phyloP scores from a whole-genome alignment of 1,284 basidiomycete genomes.

The Coniferiporia weirii region DNA sequence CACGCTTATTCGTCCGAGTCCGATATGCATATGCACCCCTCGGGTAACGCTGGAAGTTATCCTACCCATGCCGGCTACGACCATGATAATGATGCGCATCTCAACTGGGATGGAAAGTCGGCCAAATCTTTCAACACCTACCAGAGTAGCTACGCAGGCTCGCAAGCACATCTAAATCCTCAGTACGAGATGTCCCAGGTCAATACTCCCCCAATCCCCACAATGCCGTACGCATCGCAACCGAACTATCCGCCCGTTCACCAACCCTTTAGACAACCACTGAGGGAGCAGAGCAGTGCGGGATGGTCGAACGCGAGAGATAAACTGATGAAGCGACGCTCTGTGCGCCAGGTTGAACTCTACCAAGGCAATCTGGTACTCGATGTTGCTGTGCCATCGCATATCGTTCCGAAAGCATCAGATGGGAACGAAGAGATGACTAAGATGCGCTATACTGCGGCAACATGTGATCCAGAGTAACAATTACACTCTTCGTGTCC shows the following conservation, averaged over 20 bases:
- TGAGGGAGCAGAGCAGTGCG: slow-evolving; percentile 42
- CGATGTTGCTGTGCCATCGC: slow-evolving; percentile 73
- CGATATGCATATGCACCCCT: slow-evolving; percentile 6
- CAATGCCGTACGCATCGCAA: slow-evolving; percentile 39
- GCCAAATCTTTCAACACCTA: slow-evolving; percentile 46
- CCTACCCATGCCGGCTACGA: slow-evolving; percentile 20
- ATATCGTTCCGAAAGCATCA: slow-evolving; percentile 67
- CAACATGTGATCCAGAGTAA: slow-evolving; percentile 87
- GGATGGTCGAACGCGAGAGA: slow-evolving; percentile 70
- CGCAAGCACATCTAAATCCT: slow-evolving; percentile 64
- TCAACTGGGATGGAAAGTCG: slow-evolving; percentile 58
- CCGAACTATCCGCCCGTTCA: slow-evolving; percentile 55
- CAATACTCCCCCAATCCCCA: slow-evolving; percentile 47
- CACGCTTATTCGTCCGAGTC: slow-evolving; percentile 17
- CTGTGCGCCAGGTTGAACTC: slow-evolving; percentile 77
- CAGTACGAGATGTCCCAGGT: slow-evolving; percentile 55
- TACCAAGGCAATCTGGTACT: slow-evolving; percentile 80
- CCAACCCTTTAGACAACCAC: slow-evolving; percentile 35
- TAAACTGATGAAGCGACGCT: slow-evolving; percentile 72
- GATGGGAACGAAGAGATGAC: slow-evolving; percentile 70
- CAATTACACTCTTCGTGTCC: neutral
- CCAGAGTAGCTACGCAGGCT: slow-evolving; percentile 58
- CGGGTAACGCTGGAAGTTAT: slow-evolving; percentile 21
- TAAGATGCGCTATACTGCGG: slow-evolving; percentile 87
- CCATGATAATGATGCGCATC: slow-evolving; percentile 24